These are phyloP conservation scores for Colletotrichum sidae DNA, from an alignment of 2,329 filamentous ascomycete species.

Conservation along the genomic window DNA sequence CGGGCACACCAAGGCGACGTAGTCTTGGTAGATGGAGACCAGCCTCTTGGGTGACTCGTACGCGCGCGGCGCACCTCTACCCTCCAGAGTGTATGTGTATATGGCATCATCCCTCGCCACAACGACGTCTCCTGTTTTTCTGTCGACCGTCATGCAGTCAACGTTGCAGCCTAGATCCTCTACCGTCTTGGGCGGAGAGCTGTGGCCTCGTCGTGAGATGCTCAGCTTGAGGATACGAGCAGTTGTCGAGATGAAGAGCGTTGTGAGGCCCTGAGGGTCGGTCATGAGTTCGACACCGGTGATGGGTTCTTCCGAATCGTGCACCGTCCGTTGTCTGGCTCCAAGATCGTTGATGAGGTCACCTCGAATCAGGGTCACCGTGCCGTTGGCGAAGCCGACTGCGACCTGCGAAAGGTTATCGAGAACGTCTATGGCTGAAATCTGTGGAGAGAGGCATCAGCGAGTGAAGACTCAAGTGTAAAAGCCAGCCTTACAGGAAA, in stretches of 20 bases:
- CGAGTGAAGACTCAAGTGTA: too few relatives aligned
- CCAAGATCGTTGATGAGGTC: constrained; percentile 96
- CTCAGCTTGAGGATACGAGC: constrained; percentile 86
- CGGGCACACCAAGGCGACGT: constrained; percentile 87
- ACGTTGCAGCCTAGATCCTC: constrained; percentile 91
- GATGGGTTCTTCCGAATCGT: constrained; percentile 96
- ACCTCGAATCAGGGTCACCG: constrained; percentile 91
- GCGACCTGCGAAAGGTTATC: constrained; percentile 93
- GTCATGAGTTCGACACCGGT: constrained; percentile 86
- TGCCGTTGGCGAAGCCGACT: constrained; percentile 94
- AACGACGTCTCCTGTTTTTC: constrained; percentile 83
- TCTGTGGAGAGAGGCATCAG: constrained; percentile 54
- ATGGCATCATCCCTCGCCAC: constrained; percentile 96
- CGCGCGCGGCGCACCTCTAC: constrained; percentile 86
- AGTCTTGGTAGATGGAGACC: constrained; percentile 83
- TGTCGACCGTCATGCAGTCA: constrained; percentile 94
- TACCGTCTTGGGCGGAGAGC: constrained; percentile 86
- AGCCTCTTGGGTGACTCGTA: constrained; percentile 92
- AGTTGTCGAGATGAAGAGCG: constrained; percentile 92
- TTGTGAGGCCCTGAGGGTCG: constrained; percentile 70
- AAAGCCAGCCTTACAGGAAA: constrained; percentile 75
- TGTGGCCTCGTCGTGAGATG: constrained; percentile 89
- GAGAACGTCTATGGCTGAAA: constrained; percentile 88
- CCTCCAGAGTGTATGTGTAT: constrained; percentile 90
- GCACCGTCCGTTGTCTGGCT: constrained; percentile 92